These are phyloP conservation scores for Annulohypoxylon moriforme DNA, from an alignment of 495 filamentous ascomycete species.

Conservation along the genomic window DNA sequence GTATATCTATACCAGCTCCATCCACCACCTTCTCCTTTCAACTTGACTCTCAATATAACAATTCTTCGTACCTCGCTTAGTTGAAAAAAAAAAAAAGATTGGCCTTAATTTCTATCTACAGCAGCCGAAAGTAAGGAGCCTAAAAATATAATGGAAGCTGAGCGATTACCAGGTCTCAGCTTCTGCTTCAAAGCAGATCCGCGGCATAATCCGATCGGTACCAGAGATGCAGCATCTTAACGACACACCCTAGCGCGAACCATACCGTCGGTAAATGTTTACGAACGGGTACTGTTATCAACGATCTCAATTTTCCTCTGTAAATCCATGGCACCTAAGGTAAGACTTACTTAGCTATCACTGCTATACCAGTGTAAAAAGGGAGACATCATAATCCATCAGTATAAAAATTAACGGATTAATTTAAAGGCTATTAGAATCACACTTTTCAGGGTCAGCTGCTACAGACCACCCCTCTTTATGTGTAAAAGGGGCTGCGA, in stretches of 20 bases:
- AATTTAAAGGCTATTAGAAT: too few species aligned
- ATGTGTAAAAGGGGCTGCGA: background rate
- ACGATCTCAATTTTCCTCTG: background rate
- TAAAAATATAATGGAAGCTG: background rate
- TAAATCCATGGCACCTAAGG: background rate
- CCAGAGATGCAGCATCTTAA: background rate
- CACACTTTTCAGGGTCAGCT: too few species aligned
- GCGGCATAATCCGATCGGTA: background rate
- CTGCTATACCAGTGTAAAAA: too few species aligned
- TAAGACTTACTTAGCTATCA: background rate
- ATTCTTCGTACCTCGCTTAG: too few species aligned
- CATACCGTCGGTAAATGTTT: conserved; percentile 11
- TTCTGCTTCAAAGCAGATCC: background rate
- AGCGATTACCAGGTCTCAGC: background rate
- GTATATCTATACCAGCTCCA: background rate
- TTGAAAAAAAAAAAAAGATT: too few species aligned
- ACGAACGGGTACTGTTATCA: background rate
- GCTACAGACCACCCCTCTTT: background rate
- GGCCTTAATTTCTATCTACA: background rate
- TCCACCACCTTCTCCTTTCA: background rate
- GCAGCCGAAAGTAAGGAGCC: background rate
- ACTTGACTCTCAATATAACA: background rate
- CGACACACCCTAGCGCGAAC: conserved; percentile 19
- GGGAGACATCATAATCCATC: too few species aligned
- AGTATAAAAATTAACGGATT: too few species aligned